These are phyloP conservation scores for Fusarium gaditjirri DNA, from an alignment of 2,329 filamentous ascomycete genomes.

Conservation along the genomic window DNA sequence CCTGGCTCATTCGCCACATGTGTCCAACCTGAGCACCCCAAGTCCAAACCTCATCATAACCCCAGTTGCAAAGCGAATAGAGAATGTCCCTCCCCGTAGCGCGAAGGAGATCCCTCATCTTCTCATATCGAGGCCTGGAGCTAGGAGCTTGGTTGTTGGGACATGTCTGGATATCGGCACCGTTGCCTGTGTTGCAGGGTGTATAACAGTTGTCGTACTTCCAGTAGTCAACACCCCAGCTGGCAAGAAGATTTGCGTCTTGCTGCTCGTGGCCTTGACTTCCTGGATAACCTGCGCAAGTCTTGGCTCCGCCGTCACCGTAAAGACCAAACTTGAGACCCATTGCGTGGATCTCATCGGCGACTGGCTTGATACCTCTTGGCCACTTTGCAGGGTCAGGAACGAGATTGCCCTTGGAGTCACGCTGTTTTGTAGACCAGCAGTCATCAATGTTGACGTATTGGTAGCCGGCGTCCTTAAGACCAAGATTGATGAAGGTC, in stretches of 20 bases:
- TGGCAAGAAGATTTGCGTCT: slow-evolving; percentile 17
- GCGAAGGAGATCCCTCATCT: slow-evolving; percentile 14
- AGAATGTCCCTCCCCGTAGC: slow-evolving; percentile 22
- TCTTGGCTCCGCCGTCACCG: slow-evolving; percentile 12
- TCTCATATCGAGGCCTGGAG: slow-evolving; percentile 15
- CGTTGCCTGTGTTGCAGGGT: slow-evolving; percentile 10
- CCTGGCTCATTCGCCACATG: slow-evolving; percentile 24
- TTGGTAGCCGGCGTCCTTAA: slow-evolving; percentile 20
- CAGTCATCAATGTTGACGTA: slow-evolving; percentile 29
- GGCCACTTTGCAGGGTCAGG: slow-evolving; percentile 23
- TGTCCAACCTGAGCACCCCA: slow-evolving; percentile 25
- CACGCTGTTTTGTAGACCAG: slow-evolving; percentile 23
- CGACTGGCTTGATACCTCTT: slow-evolving; percentile 24
- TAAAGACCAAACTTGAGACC: slow-evolving; percentile 27
- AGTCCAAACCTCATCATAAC: slow-evolving; percentile 25
- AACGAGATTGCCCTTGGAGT: slow-evolving; percentile 16
- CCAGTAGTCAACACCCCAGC: slow-evolving; percentile 27
- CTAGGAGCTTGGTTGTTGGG: background rate
- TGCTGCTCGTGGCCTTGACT: slow-evolving; percentile 22
- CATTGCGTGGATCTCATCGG: slow-evolving; percentile 23
- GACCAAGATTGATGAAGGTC: slow-evolving; percentile 12
- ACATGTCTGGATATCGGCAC: slow-evolving; percentile 16
- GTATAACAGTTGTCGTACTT: slow-evolving; percentile 31
- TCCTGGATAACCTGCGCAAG: slow-evolving; percentile 20
- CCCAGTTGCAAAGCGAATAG: slow-evolving; percentile 28